Evolutionary conservation across 2,329 filamentous ascomycete species (phyloP).

Genomic region (Neocatenulostroma microsporum): DNA sequence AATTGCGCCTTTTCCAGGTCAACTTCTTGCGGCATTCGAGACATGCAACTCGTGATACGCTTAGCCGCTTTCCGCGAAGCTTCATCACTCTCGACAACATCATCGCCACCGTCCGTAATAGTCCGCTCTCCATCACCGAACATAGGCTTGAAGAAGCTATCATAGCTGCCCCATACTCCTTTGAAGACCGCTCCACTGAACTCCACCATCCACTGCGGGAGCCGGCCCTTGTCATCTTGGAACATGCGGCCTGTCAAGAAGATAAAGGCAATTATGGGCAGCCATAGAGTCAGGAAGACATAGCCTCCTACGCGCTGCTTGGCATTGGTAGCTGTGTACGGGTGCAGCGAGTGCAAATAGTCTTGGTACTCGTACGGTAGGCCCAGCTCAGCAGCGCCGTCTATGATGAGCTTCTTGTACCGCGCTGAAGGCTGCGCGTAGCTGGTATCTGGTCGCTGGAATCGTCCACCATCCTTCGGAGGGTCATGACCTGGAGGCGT

Average conservation of each 20-base stretch:
- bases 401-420: slow-evolving; percentile 71
- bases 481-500: slow-evolving; percentile 22
- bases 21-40: not conserved
- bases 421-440: slow-evolving; percentile 78
- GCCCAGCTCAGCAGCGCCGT: slow-evolving; percentile 69
- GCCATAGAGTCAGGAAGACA: slow-evolving; percentile 53
- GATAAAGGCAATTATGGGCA: slow-evolving; percentile 50
- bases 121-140: slow-evolving; percentile 85
- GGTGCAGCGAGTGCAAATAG: slow-evolving; percentile 61
- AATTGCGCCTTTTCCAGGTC: slow-evolving; percentile 1
- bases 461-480: slow-evolving; percentile 32
- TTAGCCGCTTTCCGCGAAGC: slow-evolving; percentile 1
- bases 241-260: slow-evolving; percentile 45
- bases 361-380: slow-evolving; percentile 69
- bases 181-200: slow-evolving; percentile 48
- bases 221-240: slow-evolving; percentile 57
- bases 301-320: slow-evolving; percentile 59
- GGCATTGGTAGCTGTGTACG: slow-evolving; percentile 61
- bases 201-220: slow-evolving; percentile 59
- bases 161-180: slow-evolving; percentile 58
- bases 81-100: slow-evolving; percentile 6
- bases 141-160: slow-evolving; percentile 52
- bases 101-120: slow-evolving; percentile 23
- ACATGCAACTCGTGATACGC: not conserved
- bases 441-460: slow-evolving; percentile 55